Percentiles rank a stretch among this genome's conserved stretches.
Conservation (phyloP, 768 basidiomycete species). For the Hydnum rufescens region DNA sequence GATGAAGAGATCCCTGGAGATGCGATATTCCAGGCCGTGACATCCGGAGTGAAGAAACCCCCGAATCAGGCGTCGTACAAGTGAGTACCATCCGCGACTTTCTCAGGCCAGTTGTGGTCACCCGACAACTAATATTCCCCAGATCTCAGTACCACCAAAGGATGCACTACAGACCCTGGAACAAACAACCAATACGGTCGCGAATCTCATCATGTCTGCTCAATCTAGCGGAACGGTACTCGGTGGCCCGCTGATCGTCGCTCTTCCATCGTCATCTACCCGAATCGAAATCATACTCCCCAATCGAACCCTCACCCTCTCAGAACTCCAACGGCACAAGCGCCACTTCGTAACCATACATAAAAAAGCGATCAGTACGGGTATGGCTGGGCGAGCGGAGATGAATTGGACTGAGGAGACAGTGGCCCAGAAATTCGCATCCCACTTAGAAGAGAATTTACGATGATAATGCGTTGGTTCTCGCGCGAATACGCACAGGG, state of each 20-base stretch:
- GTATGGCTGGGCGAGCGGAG: constrained; percentile 52
- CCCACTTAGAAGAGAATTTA: constrained; percentile 41
- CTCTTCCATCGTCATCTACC: constrained; percentile 22
- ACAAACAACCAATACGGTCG: constrained; percentile 46
- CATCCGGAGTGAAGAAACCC: constrained; percentile 60
- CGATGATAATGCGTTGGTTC: constrained; percentile 3
- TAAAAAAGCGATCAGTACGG: constrained; percentile 72
- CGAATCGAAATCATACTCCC: constrained; percentile 21
- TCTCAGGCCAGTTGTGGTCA: not conserved
- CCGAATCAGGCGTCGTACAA: constrained; percentile 34
- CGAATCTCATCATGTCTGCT: constrained; percentile 49
- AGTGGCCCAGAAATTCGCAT: constrained; percentile 47
- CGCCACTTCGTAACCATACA: constrained; percentile 82
- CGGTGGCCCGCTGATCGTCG: constrained; percentile 31
- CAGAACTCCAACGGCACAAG: constrained; percentile 76
- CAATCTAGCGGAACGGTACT: constrained; percentile 33
- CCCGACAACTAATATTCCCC: not conserved
- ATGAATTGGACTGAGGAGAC: constrained; percentile 63
- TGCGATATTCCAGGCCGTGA: constrained; percentile 65
- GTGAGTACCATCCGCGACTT: not conserved
- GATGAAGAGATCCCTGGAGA: constrained; percentile 45
- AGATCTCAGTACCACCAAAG: constrained; percentile 69
- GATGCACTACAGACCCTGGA: constrained; percentile 81
- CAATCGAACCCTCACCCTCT: constrained; percentile 50
- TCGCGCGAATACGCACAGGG: not conserved